These are phyloP conservation scores for Gastrolobium villosum DNA, from an alignment of 306 rosid genomes.

Conservation along the genomic window DNA sequence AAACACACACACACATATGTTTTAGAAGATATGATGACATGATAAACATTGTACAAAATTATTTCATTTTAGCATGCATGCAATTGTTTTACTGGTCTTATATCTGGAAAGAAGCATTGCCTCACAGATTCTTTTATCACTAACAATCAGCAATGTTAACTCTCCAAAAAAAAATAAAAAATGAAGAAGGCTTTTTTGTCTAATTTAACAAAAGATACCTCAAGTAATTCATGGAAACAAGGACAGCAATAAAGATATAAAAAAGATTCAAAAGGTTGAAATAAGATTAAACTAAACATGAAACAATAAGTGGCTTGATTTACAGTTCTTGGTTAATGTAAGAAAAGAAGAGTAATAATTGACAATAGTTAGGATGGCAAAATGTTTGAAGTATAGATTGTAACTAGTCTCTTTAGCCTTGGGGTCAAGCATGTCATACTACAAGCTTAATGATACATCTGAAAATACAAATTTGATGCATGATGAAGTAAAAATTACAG, in stretches of 20 bases:
- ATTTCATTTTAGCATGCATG: not conserved
- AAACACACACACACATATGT: not conserved
- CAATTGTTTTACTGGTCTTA: not conserved
- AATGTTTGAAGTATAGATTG: not conserved
- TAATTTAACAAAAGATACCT: not conserved
- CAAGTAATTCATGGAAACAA: not conserved
- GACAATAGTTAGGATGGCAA: not conserved
- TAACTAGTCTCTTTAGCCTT: constrained; percentile 15
- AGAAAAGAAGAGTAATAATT: not conserved
- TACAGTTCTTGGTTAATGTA: not conserved
- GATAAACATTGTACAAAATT: constrained; percentile 21
- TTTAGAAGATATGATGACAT: constrained; percentile 10
- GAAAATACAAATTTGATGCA: constrained; percentile 8
- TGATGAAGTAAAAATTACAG: constrained; percentile 4
- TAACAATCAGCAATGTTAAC: not conserved
- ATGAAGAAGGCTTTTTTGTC: not conserved
- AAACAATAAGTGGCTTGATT: not conserved
- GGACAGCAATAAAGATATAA: not conserved
- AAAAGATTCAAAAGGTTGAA: not conserved
- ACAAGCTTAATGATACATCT: not conserved
- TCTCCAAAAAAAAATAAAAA: not conserved
- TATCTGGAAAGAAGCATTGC: not conserved
- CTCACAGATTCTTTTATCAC: not conserved
- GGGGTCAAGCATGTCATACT: not conserved
- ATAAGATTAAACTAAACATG: not conserved